phyloP scores from a whole-genome alignment of 148 eudicot genomes.

The Salicornia ramosissima region DNA sequence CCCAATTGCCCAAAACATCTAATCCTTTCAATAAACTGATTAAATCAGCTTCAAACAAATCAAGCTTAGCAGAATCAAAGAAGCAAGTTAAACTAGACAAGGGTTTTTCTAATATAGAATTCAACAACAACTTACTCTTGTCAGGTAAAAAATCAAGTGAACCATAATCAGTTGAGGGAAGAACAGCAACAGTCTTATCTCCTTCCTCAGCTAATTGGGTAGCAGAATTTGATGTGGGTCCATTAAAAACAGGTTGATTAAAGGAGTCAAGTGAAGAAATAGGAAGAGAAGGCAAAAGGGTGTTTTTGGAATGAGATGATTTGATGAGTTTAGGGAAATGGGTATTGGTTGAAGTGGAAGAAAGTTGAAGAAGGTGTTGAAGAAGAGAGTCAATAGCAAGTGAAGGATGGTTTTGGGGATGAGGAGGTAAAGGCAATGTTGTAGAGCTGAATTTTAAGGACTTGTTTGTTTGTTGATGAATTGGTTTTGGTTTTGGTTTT shows the following conservation, averaged over 20 bases:
- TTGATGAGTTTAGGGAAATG: constrained; percentile 37
- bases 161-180: constrained; percentile 26
- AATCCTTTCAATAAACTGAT: constrained; percentile 59
- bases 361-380: constrained; percentile 61
- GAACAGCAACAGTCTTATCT: constrained; percentile 13
- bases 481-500: constrained; percentile 53
- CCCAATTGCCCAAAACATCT: constrained; percentile 63
- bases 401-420: constrained; percentile 40
- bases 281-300: constrained; percentile 35
- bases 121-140: constrained; percentile 54
- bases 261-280: constrained; percentile 28
- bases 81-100: constrained; percentile 39
- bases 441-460: constrained; percentile 47
- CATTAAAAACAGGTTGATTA: constrained; percentile 20
- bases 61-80: constrained; percentile 42
- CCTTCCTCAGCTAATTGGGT: neutral
- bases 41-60: constrained; percentile 53
- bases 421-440: constrained; percentile 51
- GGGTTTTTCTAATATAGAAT: constrained; percentile 44
- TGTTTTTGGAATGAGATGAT: constrained; percentile 24
- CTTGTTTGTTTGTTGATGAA: constrained; percentile 24
- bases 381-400: constrained; percentile 65
- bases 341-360: constrained; percentile 39
- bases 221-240: constrained; percentile 18
- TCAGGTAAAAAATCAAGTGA: constrained; percentile 48